Percentiles rank a stretch among this genome's conserved stretches.
Conservation (phyloP, 202 grass and related monocot species). For the Saccharum hybrid region DNA sequence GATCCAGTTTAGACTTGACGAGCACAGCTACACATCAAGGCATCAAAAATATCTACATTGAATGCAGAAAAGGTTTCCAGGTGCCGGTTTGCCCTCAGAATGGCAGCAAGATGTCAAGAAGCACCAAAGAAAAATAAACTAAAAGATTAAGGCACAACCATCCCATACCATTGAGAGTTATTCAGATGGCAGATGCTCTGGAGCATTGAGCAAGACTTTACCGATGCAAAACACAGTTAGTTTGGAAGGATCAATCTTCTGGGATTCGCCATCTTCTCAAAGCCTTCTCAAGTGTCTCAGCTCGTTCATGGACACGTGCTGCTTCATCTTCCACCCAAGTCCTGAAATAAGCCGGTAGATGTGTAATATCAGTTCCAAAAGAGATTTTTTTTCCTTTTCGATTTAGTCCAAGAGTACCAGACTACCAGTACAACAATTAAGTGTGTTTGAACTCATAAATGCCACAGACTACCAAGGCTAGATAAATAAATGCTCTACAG, state of each 20-base stretch:
- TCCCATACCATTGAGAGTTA: not conserved
- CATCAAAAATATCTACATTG: not conserved
- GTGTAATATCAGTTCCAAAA: not conserved
- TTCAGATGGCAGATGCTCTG: not conserved
- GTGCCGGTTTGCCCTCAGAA: not conserved
- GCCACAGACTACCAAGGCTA: not conserved
- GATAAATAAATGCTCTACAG: not conserved
- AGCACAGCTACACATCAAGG: not conserved
- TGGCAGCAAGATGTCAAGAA: not conserved
- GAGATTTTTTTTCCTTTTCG: not conserved
- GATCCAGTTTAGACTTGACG: not conserved
- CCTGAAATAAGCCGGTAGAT: constrained; percentile 32
- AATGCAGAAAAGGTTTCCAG: not conserved
- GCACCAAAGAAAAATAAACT: not conserved
- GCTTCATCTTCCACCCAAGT: constrained; percentile 92
- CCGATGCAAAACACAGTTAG: not conserved
- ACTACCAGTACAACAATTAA: not conserved
- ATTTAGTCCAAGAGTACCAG: not conserved
- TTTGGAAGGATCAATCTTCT: constrained; percentile 36
- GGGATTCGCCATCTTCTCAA: constrained; percentile 72
- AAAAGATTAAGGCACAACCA: not conserved
- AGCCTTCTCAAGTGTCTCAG: constrained; percentile 66
- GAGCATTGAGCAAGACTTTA: constrained; percentile 4
- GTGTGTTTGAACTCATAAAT: not conserved
- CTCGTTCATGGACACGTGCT: constrained; percentile 50